Evolutionary conservation across 75 land plant species (phyloP), one percentile per base, ranked within the genome.

Genomic region (Ceratopteris richardii): DNA sequence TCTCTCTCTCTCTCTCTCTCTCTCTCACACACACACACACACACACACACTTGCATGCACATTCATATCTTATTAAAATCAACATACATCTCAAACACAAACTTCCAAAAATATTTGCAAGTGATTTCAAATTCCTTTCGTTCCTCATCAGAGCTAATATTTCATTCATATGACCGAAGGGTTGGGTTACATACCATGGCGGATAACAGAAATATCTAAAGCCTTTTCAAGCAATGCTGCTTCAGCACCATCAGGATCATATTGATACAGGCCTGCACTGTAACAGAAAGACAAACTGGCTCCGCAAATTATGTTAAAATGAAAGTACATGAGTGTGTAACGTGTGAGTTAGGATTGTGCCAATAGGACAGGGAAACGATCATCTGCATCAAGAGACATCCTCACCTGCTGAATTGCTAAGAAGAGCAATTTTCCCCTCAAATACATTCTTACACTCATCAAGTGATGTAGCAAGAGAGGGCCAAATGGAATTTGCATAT

Each of bases 331-430:
- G 37, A 33, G 9, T 4, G 9, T 33, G 37, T 33, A 9, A 33
- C 9, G 37, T 9, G 9, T 9, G 9, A 9, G 37, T 4, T 3
- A 33, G 7, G 3, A 33, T 33, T 33, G 37, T 33, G n/a, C n/a
- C n/a, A n/a, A n/a, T n/a, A n/a, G n/a, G n/a, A n/a, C n/a, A n/a
- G n/a, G n/a, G n/a, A n/a, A n/a, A n/a, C n/a, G 44, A 42, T 42
- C 44, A 13, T 13, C 44, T 42, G 13, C 17, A 42, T 17, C 44
- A 13, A 42, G 16, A n/a, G n/a, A 33, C 37, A 33, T 33, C 37
- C 40, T 17, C 68, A 80, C 97, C 98, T 18, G 96, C 91, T 27
- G 96, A 89, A 76, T 94, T 94, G 70, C 98, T 94, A 46, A 90
- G 86, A 18, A 94, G 62, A 14, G 79, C 91, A 14, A 94, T 47